Conservation (phyloP, 176 grass and related monocot species). For the Zea luxurians region DNA sequence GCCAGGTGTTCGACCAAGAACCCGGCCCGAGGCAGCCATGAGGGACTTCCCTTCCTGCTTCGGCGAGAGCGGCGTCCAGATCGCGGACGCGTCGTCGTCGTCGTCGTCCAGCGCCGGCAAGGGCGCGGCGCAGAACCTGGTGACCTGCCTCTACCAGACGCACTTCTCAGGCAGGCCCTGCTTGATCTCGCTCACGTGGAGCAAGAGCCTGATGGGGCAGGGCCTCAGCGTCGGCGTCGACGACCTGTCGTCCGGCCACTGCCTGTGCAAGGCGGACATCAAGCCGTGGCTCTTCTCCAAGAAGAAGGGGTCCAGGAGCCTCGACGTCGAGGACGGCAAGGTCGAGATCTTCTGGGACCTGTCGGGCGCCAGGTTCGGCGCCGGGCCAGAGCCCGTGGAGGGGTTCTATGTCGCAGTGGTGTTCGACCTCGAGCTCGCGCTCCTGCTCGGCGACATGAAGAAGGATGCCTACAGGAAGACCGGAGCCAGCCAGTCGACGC, state of each 20-base stretch:
- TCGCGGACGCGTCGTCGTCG: slow-evolving; percentile 50
- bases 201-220: slow-evolving; percentile 65
- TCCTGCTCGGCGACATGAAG: slow-evolving; percentile 64
- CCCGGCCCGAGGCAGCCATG: slow-evolving; percentile 35
- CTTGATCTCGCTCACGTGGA: slow-evolving; percentile 53
- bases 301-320: slow-evolving; percentile 66
- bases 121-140: slow-evolving; percentile 54
- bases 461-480: slow-evolving; percentile 70
- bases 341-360: slow-evolving; percentile 76
- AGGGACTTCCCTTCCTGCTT: slow-evolving; percentile 94
- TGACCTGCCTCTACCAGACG: slow-evolving; percentile 79
- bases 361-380: slow-evolving; percentile 63
- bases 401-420: slow-evolving; percentile 64
- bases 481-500: slow-evolving; percentile 34
- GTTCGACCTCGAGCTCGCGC: slow-evolving; percentile 60
- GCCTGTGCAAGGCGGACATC: slow-evolving; percentile 70
- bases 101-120: slow-evolving; percentile 45
- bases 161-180: slow-evolving; percentile 49
- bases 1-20: slow-evolving; percentile 39
- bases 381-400: slow-evolving; percentile 46
- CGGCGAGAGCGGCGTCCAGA: slow-evolving; percentile 83
- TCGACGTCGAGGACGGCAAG: slow-evolving; percentile 57
- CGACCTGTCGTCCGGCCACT: slow-evolving; percentile 41
- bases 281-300: slow-evolving; percentile 80
- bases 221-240: slow-evolving; percentile 66